Conservation (phyloP, 73 alveolate genomes). For the Tetrahymena borealis region DNA sequence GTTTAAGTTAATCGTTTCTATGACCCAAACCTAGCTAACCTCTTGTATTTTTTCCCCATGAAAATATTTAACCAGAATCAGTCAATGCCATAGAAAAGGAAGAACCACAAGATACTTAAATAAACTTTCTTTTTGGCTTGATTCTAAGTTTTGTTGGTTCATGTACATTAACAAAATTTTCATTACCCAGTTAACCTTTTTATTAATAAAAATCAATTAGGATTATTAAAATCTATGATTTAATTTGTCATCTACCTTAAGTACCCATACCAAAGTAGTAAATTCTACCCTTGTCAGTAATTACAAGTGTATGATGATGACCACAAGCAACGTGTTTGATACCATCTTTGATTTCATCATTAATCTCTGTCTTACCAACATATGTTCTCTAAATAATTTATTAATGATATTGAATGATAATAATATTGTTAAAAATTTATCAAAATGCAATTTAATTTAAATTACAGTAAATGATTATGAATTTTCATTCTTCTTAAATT, state of each 20-base stretch:
- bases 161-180: conserved; percentile 21
- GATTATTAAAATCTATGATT: neutral
- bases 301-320: conserved; percentile 38
- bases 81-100: conserved; percentile 38
- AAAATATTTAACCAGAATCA: conserved; percentile 1
- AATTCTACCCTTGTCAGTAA: neutral
- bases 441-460: neutral
- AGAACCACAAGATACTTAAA: conserved; percentile 34
- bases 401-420: neutral
- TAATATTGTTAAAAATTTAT: neutral
- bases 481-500: neutral
- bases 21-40: conserved; percentile 33
- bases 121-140: neutral
- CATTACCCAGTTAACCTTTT: conserved; percentile 15
- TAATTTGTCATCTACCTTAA: conserved; percentile 5
- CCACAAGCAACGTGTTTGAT: conserved; percentile 32
- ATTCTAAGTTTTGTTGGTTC: conserved; percentile 1
- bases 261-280: conserved; percentile 43
- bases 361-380: neutral
- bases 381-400: neutral
- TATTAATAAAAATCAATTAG: neutral
- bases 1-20: conserved; percentile 22
- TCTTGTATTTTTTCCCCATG: conserved; percentile 38
- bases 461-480: neutral
- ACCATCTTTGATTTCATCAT: neutral